phyloP scores from a whole-genome alignment of 805 yeast genomes.

The Candida vartiovaarae region DNA sequence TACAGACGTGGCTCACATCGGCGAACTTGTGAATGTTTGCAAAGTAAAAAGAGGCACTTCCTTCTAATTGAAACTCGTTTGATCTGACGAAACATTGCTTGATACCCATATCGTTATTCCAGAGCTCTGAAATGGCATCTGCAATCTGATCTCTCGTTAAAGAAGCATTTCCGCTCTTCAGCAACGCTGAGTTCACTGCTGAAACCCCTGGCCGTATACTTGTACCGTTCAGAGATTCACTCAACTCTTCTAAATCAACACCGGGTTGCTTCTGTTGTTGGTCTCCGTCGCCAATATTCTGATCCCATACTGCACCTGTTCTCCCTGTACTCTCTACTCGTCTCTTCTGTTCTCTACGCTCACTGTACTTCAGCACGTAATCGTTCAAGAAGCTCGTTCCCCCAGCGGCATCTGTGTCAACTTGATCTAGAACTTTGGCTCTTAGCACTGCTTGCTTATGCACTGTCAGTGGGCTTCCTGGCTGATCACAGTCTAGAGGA shows the following conservation, averaged over 20 bases:
- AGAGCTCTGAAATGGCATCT: slow-evolving; percentile 56
- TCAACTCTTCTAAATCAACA: slow-evolving; percentile 14
- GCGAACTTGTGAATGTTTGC: slow-evolving; percentile 63
- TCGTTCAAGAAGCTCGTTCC: slow-evolving; percentile 57
- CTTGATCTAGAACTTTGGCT: slow-evolving; percentile 51
- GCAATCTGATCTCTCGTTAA: slow-evolving; percentile 52
- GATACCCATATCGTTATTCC: slow-evolving; percentile 69
- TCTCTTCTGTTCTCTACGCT: slow-evolving; percentile 44
- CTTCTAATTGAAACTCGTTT: slow-evolving; percentile 79
- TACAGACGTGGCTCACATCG: slow-evolving; percentile 56
- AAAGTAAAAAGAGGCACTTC: slow-evolving; percentile 76
- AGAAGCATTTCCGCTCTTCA: slow-evolving; percentile 7
- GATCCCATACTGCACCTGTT: slow-evolving; percentile 28
- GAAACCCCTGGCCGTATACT: slow-evolving; percentile 20
- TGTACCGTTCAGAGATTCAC: slow-evolving; percentile 14
- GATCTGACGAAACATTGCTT: slow-evolving; percentile 48
- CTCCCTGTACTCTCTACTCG: slow-evolving; percentile 49
- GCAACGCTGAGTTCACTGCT: slow-evolving; percentile 12
- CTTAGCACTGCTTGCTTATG: slow-evolving; percentile 45
- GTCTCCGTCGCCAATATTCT: not conserved
- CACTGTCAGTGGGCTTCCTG: slow-evolving; percentile 37
- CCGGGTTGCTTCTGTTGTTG: not conserved
- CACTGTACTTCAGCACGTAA: slow-evolving; percentile 56
- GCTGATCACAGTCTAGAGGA: slow-evolving; percentile 57
- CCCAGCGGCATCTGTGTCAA: slow-evolving; percentile 63